These are phyloP conservation scores for Coleophoma cylindrospora DNA, from an alignment of 2,329 filamentous ascomycete genomes.

Conservation along the genomic window DNA sequence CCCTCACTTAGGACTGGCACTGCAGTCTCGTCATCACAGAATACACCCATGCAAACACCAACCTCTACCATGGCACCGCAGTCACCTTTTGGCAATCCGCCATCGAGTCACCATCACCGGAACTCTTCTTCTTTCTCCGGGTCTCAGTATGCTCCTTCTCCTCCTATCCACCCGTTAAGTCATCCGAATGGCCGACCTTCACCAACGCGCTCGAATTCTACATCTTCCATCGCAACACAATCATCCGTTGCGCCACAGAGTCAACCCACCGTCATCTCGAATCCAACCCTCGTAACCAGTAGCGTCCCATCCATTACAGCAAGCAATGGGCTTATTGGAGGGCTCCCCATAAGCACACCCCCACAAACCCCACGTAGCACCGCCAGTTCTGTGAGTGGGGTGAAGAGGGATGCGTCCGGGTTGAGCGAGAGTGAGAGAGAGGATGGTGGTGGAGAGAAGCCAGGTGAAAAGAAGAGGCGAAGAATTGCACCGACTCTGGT, in stretches of 20 bases:
- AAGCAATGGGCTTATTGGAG: conserved; percentile 40
- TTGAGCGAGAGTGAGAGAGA: conserved; percentile 41
- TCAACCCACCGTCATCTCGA: conserved; percentile 54
- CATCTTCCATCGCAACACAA: conserved; percentile 72
- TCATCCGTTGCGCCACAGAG: conserved; percentile 37
- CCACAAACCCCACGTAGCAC: conserved; percentile 77
- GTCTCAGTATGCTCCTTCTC: conserved; percentile 42
- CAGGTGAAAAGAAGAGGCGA: conserved; percentile 56
- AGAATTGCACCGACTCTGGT: conserved; percentile 65
- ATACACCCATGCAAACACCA: conserved; percentile 67
- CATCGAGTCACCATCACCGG: conserved; percentile 42
- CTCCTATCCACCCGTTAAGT: conserved; percentile 53
- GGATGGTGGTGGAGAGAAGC: conserved; percentile 31
- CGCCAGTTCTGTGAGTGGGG: conserved; percentile 46
- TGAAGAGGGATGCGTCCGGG: conserved; percentile 46
- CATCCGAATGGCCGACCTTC: conserved; percentile 52
- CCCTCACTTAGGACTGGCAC: conserved; percentile 28
- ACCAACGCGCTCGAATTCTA: conserved; percentile 79
- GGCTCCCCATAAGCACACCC: conserved; percentile 78
- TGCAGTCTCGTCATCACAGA: conserved; percentile 49
- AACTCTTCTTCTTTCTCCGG: conserved; percentile 53
- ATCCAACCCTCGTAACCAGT: conserved; percentile 73
- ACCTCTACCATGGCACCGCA: conserved; percentile 57
- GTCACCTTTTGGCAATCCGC: conserved; percentile 46
- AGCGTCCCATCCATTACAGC: conserved; percentile 74